Base-by-base conservation (phyloP, 2,329 filamentous ascomycete species). In the Blastomyces silverae region DNA sequence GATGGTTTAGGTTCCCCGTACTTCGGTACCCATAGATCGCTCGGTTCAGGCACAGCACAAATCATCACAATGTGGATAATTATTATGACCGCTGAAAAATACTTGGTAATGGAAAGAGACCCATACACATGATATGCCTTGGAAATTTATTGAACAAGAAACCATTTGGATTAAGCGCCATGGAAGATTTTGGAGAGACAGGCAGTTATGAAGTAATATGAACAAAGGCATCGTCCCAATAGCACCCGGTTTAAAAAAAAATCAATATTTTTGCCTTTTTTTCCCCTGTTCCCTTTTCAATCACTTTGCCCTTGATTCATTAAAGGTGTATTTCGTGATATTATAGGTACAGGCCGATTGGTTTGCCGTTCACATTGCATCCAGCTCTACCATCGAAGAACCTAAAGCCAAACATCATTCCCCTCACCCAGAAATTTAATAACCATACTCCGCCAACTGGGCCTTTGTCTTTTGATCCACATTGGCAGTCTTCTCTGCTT, bases 401-500 rank as follows among this genome's bases (percentile, higher is more conserved):
- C 73, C 63, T 52, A 67, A 31, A 77, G 76, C 75, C 75, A 72
- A 72, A 73, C 73, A 72, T 73, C 69, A 28, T 20, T 37, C 28
- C 31, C 53, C 53, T 11, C 71, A 70, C 73, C 71, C 67, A 76
- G 73, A 73, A 75, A 76, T 78, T 75, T 96, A 97, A 88, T 96
- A 96, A 81, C 92, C 93, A 83, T 85, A 91, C 77, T 88, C 83
- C 83, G 90, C 90, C 79, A 97, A 89, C 82, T 94, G 88, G 85
- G 89, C 85, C 82, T 88, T 86, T 80, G 89, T 91, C 87, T 94
- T 92, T 79, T 85, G 83, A 83, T 93, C 89, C 81, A 93, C 87
- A 79, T 86, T 88, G 74, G 92, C 91, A 81, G 84, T 90, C 89
- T 93, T 93, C 89, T 96, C 89, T 75, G 93, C 92, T 79, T 96